Evolutionary conservation across 1,284 basidiomycete species (phyloP).

Genomic region (Microbotryum violaceum): DNA sequence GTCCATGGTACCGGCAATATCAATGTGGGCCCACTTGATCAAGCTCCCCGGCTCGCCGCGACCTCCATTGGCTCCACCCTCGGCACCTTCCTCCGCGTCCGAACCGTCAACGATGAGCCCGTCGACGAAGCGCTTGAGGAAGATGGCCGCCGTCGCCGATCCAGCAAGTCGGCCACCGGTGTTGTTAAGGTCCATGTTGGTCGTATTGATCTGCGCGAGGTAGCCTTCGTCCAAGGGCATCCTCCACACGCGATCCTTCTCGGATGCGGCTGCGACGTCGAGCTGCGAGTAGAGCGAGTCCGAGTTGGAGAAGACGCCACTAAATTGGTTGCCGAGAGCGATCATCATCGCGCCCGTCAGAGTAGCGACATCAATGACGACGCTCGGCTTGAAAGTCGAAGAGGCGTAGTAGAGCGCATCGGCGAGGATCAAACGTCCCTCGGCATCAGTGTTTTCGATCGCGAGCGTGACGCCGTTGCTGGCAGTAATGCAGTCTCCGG

Average conservation of each 20-base stretch:
- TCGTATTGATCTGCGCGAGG: slow-evolving; percentile 63
- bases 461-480: slow-evolving; percentile 85
- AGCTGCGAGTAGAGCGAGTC: slow-evolving; percentile 67
- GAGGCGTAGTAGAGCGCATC: slow-evolving; percentile 82
- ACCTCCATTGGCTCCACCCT: slow-evolving; percentile 12
- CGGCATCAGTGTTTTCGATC: slow-evolving; percentile 82
- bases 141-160: slow-evolving; percentile 73
- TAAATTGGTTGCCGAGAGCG: slow-evolving; percentile 56
- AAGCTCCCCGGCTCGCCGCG: slow-evolving; percentile 19
- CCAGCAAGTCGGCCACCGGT: slow-evolving; percentile 67
- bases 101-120: slow-evolving; percentile 46
- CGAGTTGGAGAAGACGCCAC: slow-evolving; percentile 47
- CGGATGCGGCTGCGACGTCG: slow-evolving; percentile 59
- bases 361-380: slow-evolving; percentile 77
- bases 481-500: slow-evolving; percentile 66
- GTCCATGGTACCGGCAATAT: slow-evolving; percentile 72
- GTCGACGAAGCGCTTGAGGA: slow-evolving; percentile 64
- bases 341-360: slow-evolving; percentile 51
- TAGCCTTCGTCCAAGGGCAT: slow-evolving; percentile 71
- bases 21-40: slow-evolving; percentile 70
- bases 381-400: slow-evolving; percentile 68
- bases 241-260: slow-evolving; percentile 70
- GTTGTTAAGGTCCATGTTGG: slow-evolving; percentile 61
- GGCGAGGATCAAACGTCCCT: slow-evolving; percentile 64
- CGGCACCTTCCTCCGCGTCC: slow-evolving; percentile 43